Conservation (phyloP, 1,284 basidiomycete genomes). For the Ustanciosporium gigantosporum region DNA sequence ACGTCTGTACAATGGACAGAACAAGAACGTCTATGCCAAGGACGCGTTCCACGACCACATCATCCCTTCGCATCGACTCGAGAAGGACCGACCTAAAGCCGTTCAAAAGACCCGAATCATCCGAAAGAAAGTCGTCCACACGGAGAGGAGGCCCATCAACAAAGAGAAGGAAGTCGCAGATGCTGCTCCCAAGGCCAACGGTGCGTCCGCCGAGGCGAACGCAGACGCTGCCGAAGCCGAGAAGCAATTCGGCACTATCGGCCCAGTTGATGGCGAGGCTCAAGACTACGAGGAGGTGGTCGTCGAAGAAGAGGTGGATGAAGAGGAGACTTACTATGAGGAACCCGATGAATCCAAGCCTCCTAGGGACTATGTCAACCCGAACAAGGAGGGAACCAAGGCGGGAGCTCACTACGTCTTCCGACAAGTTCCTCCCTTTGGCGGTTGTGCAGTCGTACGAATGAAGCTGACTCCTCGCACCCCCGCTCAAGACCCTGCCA, state of each 20-base stretch:
- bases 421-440: slow-evolving; percentile 79
- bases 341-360: slow-evolving; percentile 36
- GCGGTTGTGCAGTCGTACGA: slow-evolving; percentile 92
- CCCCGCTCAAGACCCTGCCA: slow-evolving; percentile 73
- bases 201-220: slow-evolving; percentile 38
- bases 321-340: slow-evolving; percentile 55
- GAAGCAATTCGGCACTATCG: slow-evolving; percentile 30
- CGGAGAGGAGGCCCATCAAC: slow-evolving; percentile 19
- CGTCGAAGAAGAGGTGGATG: slow-evolving; percentile 55
- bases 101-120: slow-evolving; percentile 45
- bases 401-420: slow-evolving; percentile 89
- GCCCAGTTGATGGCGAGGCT: slow-evolving; percentile 6
- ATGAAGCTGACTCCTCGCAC: slow-evolving; percentile 84
- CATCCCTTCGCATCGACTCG: slow-evolving; percentile 72
- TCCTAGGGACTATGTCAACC: slow-evolving; percentile 69
- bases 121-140: slow-evolving; percentile 39
- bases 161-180: slow-evolving; percentile 34
- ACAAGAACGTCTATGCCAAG: slow-evolving; percentile 83
- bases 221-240: slow-evolving; percentile 30
- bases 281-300: slow-evolving; percentile 44
- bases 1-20: slow-evolving; percentile 78
- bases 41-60: slow-evolving; percentile 99
- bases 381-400: slow-evolving; percentile 85
- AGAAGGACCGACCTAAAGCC: slow-evolving; percentile 52
- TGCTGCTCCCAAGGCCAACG: slow-evolving; percentile 24